These are phyloP conservation scores for Apiospora rasikravindrae DNA, from an alignment of 2,329 filamentous ascomycete genomes.

Conservation along the genomic window DNA sequence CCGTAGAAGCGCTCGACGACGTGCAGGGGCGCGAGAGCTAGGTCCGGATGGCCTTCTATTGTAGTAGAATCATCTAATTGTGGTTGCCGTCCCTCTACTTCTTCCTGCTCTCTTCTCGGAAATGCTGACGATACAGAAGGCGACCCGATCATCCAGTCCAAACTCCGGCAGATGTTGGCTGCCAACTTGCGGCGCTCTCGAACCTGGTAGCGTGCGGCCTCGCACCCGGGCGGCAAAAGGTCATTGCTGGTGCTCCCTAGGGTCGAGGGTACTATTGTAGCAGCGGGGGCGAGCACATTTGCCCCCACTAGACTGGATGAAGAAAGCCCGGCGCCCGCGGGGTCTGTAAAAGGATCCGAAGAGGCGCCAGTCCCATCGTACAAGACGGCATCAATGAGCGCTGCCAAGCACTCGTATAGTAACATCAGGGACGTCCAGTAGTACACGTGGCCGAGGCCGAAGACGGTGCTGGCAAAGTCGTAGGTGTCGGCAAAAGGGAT, in stretches of 20 bases:
- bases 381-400: conserved; percentile 50
- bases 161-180: conserved; percentile 54
- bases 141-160: conserved; percentile 52
- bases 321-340: not conserved
- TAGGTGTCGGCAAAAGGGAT: conserved; percentile 53
- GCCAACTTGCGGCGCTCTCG: conserved; percentile 51
- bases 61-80: not conserved
- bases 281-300: not conserved
- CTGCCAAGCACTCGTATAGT: conserved; percentile 54
- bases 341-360: not conserved
- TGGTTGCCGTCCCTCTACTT: not conserved
- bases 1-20: conserved; percentile 35
- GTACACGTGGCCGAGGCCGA: conserved; percentile 55
- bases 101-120: not conserved
- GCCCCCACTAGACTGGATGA: not conserved
- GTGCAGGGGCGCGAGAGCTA: conserved; percentile 36
- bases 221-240: conserved; percentile 43
- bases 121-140: too few species aligned
- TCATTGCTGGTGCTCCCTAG: not conserved
- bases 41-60: conserved; percentile 31
- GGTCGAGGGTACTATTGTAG: not conserved
- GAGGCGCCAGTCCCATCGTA: conserved; percentile 45
- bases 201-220: conserved; percentile 46
- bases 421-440: conserved; percentile 59
- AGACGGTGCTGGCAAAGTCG: conserved; percentile 49